Evolutionary conservation across 2,329 filamentous ascomycete species (phyloP), one percentile per base, ranked within the genome.

Genomic region (Aspergillus sp.): DNA sequence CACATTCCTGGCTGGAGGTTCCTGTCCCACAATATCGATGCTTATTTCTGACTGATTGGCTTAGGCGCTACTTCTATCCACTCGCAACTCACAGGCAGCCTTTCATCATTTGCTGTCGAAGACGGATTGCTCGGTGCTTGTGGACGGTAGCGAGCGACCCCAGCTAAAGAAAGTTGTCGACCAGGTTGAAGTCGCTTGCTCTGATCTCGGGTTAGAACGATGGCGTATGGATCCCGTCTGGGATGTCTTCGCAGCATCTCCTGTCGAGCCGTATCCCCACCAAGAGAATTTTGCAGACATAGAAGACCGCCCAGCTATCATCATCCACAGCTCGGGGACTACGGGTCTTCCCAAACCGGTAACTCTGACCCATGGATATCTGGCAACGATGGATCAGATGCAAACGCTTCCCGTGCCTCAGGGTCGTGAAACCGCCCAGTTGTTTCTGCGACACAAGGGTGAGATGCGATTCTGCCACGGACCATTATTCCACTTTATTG

Each of bases 271-370:
- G 8, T 51, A 51, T 19, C n/a, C 49, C 10, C 25, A 51, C 15
- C 25, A 2, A 17, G 49, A 51, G 11, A 23, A 2, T 54, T 53
- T 25, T 10, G 17, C 8, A 11, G 58, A 52, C 3, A 27, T 41
- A 10, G 25, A 54, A 23, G 36, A 57, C 25, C 69, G 50, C 62
- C 59, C 32, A 61, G 68, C 27, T 58, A 68, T 60, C 6, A 57
- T 64, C n/a, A 27, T 57, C 11, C 62, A 64, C 15, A 57, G 53
- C 15, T 59, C 57, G 0, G 62, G 62, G 0, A 57, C 62, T 3
- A 62, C 62, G 1, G 62, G 62, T 6, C 36, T 54, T 3, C 62
- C 62, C n/a, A 62, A 60, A 30, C 52, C 57, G 5, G 39, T 61
- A 8, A 39, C 7, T 3, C 6, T 64, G 3, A 57, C 53, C 7